Evolutionary conservation across 768 basidiomycete species (phyloP).

Genomic region (Mycena latifolia): DNA sequence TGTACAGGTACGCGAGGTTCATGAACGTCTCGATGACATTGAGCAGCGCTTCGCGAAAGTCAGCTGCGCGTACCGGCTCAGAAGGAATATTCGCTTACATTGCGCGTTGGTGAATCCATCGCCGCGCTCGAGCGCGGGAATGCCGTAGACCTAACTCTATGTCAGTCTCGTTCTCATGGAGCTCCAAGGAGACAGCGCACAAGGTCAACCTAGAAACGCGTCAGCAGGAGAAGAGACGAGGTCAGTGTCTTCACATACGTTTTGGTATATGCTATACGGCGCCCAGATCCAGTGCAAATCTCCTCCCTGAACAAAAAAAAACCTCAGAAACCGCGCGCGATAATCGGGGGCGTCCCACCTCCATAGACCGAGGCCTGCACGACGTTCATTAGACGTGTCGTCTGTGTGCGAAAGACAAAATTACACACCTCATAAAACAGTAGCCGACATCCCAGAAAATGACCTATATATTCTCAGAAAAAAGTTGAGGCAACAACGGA

Average conservation of each 20-base stretch:
- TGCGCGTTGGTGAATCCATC: slow-evolving; percentile 91
- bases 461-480: slow-evolving; percentile 45
- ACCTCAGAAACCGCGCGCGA: background rate
- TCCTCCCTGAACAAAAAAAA: slow-evolving; percentile 63
- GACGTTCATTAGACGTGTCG: slow-evolving; percentile 10
- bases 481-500: background rate
- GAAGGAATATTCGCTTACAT: slow-evolving; percentile 58
- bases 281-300: slow-evolving; percentile 95
- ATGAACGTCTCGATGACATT: slow-evolving; percentile 85
- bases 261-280: slow-evolving; percentile 83
- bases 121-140: slow-evolving; percentile 69
- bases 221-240: slow-evolving; percentile 31
- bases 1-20: slow-evolving; percentile 82
- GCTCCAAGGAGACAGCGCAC: slow-evolving; percentile 37
- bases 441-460: slow-evolving; percentile 87
- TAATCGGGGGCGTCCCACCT: slow-evolving; percentile 42
- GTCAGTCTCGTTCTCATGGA: background rate
- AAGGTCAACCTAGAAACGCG: slow-evolving; percentile 47
- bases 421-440: slow-evolving; percentile 79
- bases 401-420: slow-evolving; percentile 3
- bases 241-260: slow-evolving; percentile 58
- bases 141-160: slow-evolving; percentile 74
- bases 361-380: slow-evolving; percentile 84
- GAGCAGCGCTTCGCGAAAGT: slow-evolving; percentile 67
- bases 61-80: background rate